A percentile compares a stretch with the other conserved stretches of the same genome.
These are phyloP conservation scores for Amphichorda felina DNA, from an alignment of 2,329 filamentous ascomycete species.

Conservation along the genomic window DNA sequence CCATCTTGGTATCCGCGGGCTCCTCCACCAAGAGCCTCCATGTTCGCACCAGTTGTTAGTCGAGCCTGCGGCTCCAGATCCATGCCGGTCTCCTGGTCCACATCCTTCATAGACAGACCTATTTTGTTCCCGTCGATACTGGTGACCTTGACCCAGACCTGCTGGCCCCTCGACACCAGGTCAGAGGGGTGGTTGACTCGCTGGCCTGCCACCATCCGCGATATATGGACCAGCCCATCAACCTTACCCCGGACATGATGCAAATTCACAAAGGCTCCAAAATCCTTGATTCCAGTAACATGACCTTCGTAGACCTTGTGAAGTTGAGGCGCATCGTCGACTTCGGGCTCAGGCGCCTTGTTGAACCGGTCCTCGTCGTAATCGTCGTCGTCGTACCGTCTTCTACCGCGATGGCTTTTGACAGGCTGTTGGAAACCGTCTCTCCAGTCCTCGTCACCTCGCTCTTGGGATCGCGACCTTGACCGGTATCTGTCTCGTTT, in stretches of 20 bases:
- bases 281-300: constrained; percentile 88
- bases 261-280: constrained; percentile 92
- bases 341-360: constrained; percentile 54
- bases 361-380: constrained; percentile 48
- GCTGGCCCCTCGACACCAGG: constrained; percentile 65
- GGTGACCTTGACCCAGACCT: constrained; percentile 85
- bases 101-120: constrained; percentile 92
- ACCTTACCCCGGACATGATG: constrained; percentile 77
- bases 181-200: constrained; percentile 90
- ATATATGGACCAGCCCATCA: constrained; percentile 89
- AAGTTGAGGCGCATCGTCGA: constrained; percentile 71
- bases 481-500: constrained; percentile 21
- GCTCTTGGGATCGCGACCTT: constrained; percentile 23
- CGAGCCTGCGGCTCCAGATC: constrained; percentile 70
- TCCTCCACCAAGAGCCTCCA: constrained; percentile 62
- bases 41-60: constrained; percentile 83
- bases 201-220: constrained; percentile 71
- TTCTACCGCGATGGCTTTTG: constrained; percentile 21
- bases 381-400: constrained; percentile 25
- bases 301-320: constrained; percentile 85
- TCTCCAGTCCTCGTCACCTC: constrained; percentile 33
- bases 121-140: constrained; percentile 75
- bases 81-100: constrained; percentile 78
- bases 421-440: constrained; percentile 17
- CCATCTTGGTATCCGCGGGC: constrained; percentile 11